These are phyloP conservation scores for Centaurea solstitialis DNA, from an alignment of 129 eudicot genomes.

Conservation along the genomic window DNA sequence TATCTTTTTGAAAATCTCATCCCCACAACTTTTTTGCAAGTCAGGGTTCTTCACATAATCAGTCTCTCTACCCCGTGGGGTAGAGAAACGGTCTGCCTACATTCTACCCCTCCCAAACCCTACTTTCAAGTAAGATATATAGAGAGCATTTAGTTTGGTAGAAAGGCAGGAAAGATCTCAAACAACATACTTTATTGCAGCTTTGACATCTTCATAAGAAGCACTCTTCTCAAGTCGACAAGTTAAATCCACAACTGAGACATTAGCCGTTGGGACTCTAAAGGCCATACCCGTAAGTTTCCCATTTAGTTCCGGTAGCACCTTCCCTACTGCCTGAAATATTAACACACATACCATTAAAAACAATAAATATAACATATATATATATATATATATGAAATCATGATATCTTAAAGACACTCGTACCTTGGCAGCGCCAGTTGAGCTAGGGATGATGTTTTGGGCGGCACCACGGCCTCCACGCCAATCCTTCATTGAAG, in stretches of 20 bases:
- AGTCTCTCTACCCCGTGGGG: background rate
- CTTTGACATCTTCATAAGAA: slow-evolving; percentile 92
- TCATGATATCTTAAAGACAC: background rate
- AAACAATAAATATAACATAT: background rate
- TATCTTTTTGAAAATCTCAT: background rate
- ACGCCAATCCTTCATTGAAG: slow-evolving; percentile 99
- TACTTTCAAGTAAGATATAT: background rate
- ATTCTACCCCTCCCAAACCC: background rate
- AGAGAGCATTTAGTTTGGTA: background rate
- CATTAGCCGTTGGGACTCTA: slow-evolving; percentile 94
- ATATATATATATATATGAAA: background rate
- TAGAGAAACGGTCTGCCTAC: background rate
- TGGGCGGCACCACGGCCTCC: slow-evolving; percentile 99
- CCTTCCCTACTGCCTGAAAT: slow-evolving; percentile 94
- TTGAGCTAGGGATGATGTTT: slow-evolving; percentile 94
- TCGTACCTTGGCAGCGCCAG: slow-evolving; percentile 95
- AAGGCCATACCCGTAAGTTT: slow-evolving; percentile 99
- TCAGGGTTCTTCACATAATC: background rate
- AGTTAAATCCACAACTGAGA: slow-evolving; percentile 95
- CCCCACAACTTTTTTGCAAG: background rate
- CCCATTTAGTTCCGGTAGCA: slow-evolving; percentile 90
- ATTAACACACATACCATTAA: background rate
- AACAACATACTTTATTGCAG: slow-evolving; percentile 72
- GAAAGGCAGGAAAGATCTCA: background rate
- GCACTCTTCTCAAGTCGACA: slow-evolving; percentile 93